Conservation (phyloP, 257 asterid species). For the Ballota nigra region DNA sequence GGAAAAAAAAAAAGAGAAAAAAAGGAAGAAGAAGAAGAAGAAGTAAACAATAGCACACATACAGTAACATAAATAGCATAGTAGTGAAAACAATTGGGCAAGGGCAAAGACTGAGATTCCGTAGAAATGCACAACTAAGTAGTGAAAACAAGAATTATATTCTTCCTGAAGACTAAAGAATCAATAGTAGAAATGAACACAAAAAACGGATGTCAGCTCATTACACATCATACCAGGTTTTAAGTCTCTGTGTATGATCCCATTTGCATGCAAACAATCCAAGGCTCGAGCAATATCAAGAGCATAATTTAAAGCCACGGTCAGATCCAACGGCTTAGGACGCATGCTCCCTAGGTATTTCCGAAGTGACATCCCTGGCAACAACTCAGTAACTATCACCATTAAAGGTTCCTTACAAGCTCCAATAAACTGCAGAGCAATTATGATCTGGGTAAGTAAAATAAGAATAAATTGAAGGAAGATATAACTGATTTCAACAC, state of each 20-base stretch:
- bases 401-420: slow-evolving; percentile 98
- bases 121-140: slow-evolving; percentile 3
- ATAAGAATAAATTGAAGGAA: neutral
- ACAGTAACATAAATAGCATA: neutral
- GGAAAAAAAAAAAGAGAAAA: neutral
- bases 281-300: slow-evolving; percentile 90
- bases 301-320: slow-evolving; percentile 68
- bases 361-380: slow-evolving; percentile 95
- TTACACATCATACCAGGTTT: slow-evolving; percentile 74
- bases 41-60: neutral
- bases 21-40: too few species aligned
- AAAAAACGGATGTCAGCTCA: slow-evolving; percentile 9
- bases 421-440: slow-evolving; percentile 81
- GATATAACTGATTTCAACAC: neutral
- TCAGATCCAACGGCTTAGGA: slow-evolving; percentile 76
- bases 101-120: neutral
- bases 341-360: slow-evolving; percentile 78
- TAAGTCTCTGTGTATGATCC: slow-evolving; percentile 91
- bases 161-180: slow-evolving; percentile 14
- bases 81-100: neutral
- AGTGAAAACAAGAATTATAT: slow-evolving; percentile 8
- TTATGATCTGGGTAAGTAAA: neutral
- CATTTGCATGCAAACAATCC: slow-evolving; percentile 96
- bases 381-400: slow-evolving; percentile 93
- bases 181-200: slow-evolving; percentile 2